phyloP scores from a whole-genome alignment of 208 protist species.

The Leptomonas pyrrhocoris region DNA sequence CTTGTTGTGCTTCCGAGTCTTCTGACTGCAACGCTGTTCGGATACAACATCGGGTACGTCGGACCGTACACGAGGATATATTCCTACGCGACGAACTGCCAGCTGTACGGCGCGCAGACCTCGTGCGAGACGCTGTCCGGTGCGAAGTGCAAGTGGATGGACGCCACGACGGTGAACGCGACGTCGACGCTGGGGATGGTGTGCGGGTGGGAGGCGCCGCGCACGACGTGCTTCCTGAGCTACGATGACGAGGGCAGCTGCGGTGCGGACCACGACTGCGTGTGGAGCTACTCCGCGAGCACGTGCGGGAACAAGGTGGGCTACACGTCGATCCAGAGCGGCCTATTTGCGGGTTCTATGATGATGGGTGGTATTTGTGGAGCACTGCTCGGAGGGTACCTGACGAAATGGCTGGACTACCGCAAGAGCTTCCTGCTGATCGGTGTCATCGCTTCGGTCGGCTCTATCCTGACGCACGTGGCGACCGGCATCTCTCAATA shows the following conservation, averaged over 20 bases:
- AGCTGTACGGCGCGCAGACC: slow-evolving; percentile 30
- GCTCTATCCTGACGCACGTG: slow-evolving; percentile 39
- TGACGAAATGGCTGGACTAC: slow-evolving; percentile 40
- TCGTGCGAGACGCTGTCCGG: slow-evolving; percentile 35
- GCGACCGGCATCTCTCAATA: slow-evolving; percentile 40
- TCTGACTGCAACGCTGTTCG: slow-evolving; percentile 26
- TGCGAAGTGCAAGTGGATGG: slow-evolving; percentile 26
- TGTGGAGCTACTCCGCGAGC: slow-evolving; percentile 33
- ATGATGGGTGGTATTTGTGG: slow-evolving; percentile 58
- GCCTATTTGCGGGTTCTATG: slow-evolving; percentile 60
- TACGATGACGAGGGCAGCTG: slow-evolving; percentile 36
- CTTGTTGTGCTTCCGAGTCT: background rate
- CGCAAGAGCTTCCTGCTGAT: slow-evolving; percentile 48
- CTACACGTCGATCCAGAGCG: slow-evolving; percentile 49
- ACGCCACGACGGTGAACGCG: slow-evolving; percentile 3
- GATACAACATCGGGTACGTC: slow-evolving; percentile 53
- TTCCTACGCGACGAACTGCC: slow-evolving; percentile 43
- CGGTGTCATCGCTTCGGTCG: slow-evolving; percentile 37
- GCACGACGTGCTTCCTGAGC: slow-evolving; percentile 36
- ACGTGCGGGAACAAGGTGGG: slow-evolving; percentile 44
- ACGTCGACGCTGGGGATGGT: slow-evolving; percentile 16
- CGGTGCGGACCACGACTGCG: slow-evolving; percentile 22
- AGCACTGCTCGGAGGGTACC: slow-evolving; percentile 36
- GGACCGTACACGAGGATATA: slow-evolving; percentile 45
- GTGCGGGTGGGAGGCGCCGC: slow-evolving; percentile 28